phyloP scores from a whole-genome alignment of 2,329 filamentous ascomycete species.

The Cladosporium sp. region DNA sequence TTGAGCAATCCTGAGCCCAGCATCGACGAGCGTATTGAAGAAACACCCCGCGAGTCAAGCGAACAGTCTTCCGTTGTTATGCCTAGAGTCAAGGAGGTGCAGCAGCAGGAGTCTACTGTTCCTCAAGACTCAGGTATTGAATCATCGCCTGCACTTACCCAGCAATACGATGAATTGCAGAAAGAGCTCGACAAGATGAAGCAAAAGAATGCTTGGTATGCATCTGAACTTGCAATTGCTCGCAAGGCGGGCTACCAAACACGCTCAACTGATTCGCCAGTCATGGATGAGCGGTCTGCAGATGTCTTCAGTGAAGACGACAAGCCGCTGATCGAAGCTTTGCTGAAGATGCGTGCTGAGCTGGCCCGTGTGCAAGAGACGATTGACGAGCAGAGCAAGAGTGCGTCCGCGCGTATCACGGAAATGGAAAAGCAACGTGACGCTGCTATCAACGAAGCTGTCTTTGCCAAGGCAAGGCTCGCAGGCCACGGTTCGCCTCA shows the following conservation, averaged over 20 bases:
- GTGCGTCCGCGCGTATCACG: conserved; percentile 84
- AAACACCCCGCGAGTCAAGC: conserved; percentile 22
- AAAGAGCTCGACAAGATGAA: conserved; percentile 84
- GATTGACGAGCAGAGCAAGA: conserved; percentile 80
- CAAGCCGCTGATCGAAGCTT: conserved; percentile 83
- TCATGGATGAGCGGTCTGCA: conserved; percentile 69
- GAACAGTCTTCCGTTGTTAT: conserved; percentile 22
- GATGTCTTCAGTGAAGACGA: conserved; percentile 91
- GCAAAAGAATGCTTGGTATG: conserved; percentile 93
- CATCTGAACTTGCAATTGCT: conserved; percentile 87
- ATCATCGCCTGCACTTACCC: conserved; percentile 59
- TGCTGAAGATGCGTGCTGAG: conserved; percentile 86
- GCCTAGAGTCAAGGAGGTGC: conserved; percentile 24
- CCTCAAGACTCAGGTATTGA: conserved; percentile 57
- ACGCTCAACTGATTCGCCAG: conserved; percentile 59
- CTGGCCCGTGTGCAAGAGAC: conserved; percentile 84
- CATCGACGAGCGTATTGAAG: conserved; percentile 10
- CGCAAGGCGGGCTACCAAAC: conserved; percentile 83
- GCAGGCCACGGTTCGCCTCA: conserved; percentile 63
- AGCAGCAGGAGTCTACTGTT: conserved; percentile 40
- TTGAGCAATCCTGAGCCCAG: conserved; percentile 12
- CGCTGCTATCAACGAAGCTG: conserved; percentile 87
- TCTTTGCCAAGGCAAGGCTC: conserved; percentile 89
- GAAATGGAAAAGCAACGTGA: conserved; percentile 94
- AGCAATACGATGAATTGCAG: conserved; percentile 67